Evolutionary conservation across 768 basidiomycete genomes (phyloP).

Genomic region (Rhodosporidiobolus sp.): DNA sequence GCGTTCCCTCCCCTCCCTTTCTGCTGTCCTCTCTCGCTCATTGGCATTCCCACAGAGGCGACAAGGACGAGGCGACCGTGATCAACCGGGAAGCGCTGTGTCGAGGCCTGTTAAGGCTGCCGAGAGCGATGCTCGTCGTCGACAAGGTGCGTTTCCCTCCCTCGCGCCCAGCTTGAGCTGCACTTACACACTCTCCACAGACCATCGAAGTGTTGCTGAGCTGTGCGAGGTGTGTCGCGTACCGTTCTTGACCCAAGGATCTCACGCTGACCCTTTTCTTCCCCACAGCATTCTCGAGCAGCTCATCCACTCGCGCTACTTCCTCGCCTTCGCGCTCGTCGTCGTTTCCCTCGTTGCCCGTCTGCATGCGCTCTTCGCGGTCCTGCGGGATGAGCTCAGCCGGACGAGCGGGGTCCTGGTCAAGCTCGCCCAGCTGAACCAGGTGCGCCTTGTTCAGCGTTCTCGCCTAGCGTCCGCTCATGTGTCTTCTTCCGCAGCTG

Average conservation of each 20-base stretch:
- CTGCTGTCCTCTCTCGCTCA: too few relatives aligned
- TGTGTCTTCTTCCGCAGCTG: constrained; percentile 1
- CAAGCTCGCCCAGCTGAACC: constrained; percentile 14
- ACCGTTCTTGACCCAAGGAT: too few relatives aligned
- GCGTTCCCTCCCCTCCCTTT: not conserved
- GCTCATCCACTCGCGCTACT: constrained; percentile 34
- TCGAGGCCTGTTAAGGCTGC: constrained; percentile 4
- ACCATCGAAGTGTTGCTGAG: constrained; percentile 16
- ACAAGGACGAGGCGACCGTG: constrained; percentile 14
- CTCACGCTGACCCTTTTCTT: not conserved
- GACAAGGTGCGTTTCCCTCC: constrained; percentile 18
- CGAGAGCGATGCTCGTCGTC: constrained; percentile 14
- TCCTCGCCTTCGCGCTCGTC: constrained; percentile 35
- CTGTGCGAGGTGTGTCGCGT: constrained; percentile 16
- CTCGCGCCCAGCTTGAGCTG: too few relatives aligned
- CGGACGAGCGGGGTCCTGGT: not conserved
- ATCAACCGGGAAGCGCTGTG: constrained; percentile 4
- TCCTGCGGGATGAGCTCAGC: constrained; percentile 16
- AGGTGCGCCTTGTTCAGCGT: constrained; percentile 2
- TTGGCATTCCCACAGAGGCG: not conserved
- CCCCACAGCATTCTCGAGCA: constrained; percentile 35
- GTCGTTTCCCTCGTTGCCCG: constrained; percentile 31
- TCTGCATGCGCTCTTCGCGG: constrained; percentile 22
- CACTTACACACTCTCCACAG: not conserved
- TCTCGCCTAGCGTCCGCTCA: too few relatives aligned